Evolutionary conservation across 2,329 filamentous ascomycete species (phyloP), one percentile per base, ranked within the genome.

Genomic region (Ophiocordyceps polyrhachis-furcata): DNA sequence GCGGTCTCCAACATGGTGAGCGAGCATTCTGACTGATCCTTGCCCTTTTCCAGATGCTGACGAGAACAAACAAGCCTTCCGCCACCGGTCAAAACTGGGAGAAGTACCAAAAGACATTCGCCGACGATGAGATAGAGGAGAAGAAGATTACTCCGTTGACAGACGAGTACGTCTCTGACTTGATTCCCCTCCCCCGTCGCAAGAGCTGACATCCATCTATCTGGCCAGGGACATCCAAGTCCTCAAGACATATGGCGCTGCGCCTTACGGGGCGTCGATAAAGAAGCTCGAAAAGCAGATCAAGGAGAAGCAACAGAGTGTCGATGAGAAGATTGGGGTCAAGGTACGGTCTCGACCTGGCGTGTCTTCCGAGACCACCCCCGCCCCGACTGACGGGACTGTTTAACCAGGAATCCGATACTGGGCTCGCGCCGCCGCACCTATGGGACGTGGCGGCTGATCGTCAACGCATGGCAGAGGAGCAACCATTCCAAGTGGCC

Each of bases 211-310:
- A 60, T n/a, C n/a, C n/a, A n/a, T n/a, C n/a, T n/a, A n/a, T 12
- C 20, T 21, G 14, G 40, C 19, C 13, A 96, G 89, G 71, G 91
- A 98, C 70, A 98, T 98, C 58, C 88, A 95, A 70, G 91, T 98
- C 53, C 78, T 98, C 56, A 98, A 96, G 72, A 98, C 91, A 49
- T 98, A 98, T 65, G 93, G 93, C 57, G 88, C 89, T 32, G 91
- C 91, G 47, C 91, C 91, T 29, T 98, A 98, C 59, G 89, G 86
- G 53, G 81, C 85, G 42, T 82, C 86, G 48, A 71, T 98, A 59
- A 95, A 94, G 76, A 93, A 91, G 69, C 82, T 98, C 50, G 91
- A 98, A 68, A 93, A 96, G 66, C 84, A 95, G 68, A 96, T 98
- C 73, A 98, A 96, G 65, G 91, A 98, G 64, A 93, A 93, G 66